Evolutionary conservation across 2,329 filamentous ascomycete genomes (phyloP).

Genomic region (Aspergillus amoenus): DNA sequence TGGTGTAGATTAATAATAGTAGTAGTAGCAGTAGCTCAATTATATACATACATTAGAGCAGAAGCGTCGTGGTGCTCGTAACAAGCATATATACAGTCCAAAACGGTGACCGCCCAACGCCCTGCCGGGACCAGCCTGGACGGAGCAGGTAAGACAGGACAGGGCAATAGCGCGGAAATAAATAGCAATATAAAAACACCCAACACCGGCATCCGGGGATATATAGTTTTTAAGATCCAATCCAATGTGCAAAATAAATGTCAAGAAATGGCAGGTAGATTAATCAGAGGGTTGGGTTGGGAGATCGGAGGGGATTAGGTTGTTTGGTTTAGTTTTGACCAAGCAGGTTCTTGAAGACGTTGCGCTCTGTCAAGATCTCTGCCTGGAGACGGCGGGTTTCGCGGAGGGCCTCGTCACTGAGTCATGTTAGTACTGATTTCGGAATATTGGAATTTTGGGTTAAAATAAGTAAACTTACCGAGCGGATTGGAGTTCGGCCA

Average conservation of each 20-base stretch:
- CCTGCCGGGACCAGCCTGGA: background rate
- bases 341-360: slow-evolving; percentile 56
- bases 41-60: slow-evolving; percentile 13
- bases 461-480: slow-evolving; percentile 32
- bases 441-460: background rate
- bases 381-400: slow-evolving; percentile 69
- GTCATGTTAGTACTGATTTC: slow-evolving; percentile 19
- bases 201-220: slow-evolving; percentile 6
- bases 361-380: slow-evolving; percentile 63
- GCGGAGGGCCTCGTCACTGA: slow-evolving; percentile 68
- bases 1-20: background rate
- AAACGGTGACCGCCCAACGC: background rate
- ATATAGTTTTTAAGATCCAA: slow-evolving; percentile 2
- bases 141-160: too few relatives aligned
- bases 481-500: slow-evolving; percentile 68
- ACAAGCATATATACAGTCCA: slow-evolving; percentile 12
- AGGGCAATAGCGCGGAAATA: background rate
- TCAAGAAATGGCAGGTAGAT: background rate
- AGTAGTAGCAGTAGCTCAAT: background rate
- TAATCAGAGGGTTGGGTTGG: background rate
- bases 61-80: slow-evolving; percentile 13
- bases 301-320: background rate
- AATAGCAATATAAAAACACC: background rate
- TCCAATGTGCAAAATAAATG: background rate
- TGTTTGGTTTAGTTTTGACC: slow-evolving; percentile 13